A percentile compares a stretch with the other conserved stretches of the same genome.
phyloP scores from a whole-genome alignment of 805 yeast genomes.

The Starmerella floricola region DNA sequence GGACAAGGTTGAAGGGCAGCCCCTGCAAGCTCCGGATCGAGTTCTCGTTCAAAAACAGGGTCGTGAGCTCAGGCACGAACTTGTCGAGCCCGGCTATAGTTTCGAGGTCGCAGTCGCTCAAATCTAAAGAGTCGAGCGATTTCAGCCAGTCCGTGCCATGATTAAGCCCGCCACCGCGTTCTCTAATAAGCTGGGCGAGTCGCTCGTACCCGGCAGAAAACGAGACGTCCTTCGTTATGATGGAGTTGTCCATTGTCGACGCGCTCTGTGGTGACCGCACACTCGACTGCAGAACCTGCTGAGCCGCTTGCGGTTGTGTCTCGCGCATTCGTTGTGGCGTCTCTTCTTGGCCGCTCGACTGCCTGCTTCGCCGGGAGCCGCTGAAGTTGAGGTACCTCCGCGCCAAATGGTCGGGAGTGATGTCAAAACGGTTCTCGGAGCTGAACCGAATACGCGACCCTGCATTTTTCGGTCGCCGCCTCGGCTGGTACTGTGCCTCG shows the following conservation, averaged over 20 bases:
- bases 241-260: slow-evolving; percentile 3
- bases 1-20: slow-evolving; percentile 17
- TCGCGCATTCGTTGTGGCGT: too few species aligned
- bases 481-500: too few species aligned
- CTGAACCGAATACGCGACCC: background rate
- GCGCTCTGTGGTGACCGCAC: background rate
- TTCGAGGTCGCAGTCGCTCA: slow-evolving; percentile 18
- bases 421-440: background rate
- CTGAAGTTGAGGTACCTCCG: background rate
- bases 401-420: slow-evolving; percentile 1
- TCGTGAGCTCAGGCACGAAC: slow-evolving; percentile 17
- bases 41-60: slow-evolving; percentile 16
- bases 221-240: slow-evolving; percentile 10
- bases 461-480: too few species aligned
- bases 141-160: slow-evolving; percentile 2
- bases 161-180: slow-evolving; percentile 7
- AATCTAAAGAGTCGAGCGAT: slow-evolving; percentile 14
- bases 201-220: slow-evolving; percentile 12
- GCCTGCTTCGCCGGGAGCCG: background rate
- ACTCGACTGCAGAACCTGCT: too few species aligned
- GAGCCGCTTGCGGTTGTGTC: too few species aligned
- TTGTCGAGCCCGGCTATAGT: slow-evolving; percentile 19
- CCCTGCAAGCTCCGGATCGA: slow-evolving; percentile 19
- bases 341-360: too few species aligned
- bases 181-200: slow-evolving; percentile 11